A percentile compares a stretch with the other conserved stretches of the same genome.
Conservation (phyloP, 768 basidiomycete species). For the Leccinum longicurvipes region DNA sequence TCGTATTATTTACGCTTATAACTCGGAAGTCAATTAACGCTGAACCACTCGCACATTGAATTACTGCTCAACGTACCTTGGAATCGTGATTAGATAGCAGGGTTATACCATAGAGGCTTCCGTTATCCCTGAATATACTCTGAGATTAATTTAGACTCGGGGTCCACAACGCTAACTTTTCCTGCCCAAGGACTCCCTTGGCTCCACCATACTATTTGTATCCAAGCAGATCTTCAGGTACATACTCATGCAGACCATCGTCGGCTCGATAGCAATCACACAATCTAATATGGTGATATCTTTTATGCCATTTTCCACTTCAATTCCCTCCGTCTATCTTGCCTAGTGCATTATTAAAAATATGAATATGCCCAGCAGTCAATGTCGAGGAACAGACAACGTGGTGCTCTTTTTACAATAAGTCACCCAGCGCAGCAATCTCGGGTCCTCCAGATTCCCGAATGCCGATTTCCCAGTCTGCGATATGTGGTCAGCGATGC, state of each 20-base stretch:
- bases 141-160: no score
- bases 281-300: not conserved
- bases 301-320: conserved; percentile 3
- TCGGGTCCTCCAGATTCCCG: conserved; percentile 80
- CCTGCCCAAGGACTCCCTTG: not conserved
- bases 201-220: not conserved
- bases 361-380: conserved; percentile 1
- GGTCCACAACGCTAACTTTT: no score
- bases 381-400: not conserved
- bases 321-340: conserved; percentile 8
- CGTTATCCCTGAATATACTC: not conserved
- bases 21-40: not conserved
- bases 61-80: not conserved
- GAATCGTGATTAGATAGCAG: not conserved
- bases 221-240: not conserved
- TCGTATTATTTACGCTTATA: not conserved
- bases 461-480: conserved; percentile 93
- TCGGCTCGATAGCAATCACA: not conserved
- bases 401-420: conserved; percentile 46
- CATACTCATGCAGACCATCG: not conserved
- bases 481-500: not conserved
- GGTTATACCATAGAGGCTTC: not conserved
- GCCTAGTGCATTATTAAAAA: conserved; percentile 4
- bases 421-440: conserved; percentile 74
- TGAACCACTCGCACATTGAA: not conserved